These are phyloP conservation scores for Zasmidium citrigriseum DNA, from an alignment of 2,329 filamentous ascomycete genomes.

Conservation along the genomic window DNA sequence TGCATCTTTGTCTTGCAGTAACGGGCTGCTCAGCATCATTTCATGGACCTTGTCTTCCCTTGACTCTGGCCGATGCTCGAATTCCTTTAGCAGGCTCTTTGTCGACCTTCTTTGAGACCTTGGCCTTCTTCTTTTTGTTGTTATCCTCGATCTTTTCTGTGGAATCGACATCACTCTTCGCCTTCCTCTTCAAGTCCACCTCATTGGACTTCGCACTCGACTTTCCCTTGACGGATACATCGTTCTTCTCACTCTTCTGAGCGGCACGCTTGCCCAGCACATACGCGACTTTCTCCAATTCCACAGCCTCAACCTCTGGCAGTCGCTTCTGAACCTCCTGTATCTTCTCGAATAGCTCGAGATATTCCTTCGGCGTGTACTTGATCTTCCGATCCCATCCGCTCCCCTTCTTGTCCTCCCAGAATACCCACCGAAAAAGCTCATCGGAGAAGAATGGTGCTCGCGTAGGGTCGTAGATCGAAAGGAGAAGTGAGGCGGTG, in stretches of 20 bases:
- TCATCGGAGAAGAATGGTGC: constrained; percentile 81
- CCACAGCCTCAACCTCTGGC: constrained; percentile 24
- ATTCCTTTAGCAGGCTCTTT: no score
- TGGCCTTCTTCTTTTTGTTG: no score
- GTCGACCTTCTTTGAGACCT: no score
- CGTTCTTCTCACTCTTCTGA: background rate
- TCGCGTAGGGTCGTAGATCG: constrained; percentile 59
- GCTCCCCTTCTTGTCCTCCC: constrained; percentile 40
- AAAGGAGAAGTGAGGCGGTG: constrained; percentile 73
- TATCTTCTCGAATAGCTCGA: constrained; percentile 49
- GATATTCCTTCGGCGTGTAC: constrained; percentile 71
- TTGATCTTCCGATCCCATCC: constrained; percentile 59
- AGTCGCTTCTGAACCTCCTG: constrained; percentile 47
- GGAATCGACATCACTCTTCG: background rate
- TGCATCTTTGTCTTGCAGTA: no score
- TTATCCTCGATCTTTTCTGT: no score
- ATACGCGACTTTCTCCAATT: constrained; percentile 22
- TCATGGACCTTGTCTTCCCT: no score
- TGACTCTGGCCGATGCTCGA: no score
- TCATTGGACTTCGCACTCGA: background rate
- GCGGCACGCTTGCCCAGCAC: constrained; percentile 16
- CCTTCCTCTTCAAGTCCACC: background rate
- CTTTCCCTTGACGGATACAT: background rate
- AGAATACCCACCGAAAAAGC: constrained; percentile 70
- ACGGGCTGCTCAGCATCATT: no score